Evolutionary conservation across 179 eudicot genomes (phyloP).

Genomic region (Dionaea muscipula): DNA sequence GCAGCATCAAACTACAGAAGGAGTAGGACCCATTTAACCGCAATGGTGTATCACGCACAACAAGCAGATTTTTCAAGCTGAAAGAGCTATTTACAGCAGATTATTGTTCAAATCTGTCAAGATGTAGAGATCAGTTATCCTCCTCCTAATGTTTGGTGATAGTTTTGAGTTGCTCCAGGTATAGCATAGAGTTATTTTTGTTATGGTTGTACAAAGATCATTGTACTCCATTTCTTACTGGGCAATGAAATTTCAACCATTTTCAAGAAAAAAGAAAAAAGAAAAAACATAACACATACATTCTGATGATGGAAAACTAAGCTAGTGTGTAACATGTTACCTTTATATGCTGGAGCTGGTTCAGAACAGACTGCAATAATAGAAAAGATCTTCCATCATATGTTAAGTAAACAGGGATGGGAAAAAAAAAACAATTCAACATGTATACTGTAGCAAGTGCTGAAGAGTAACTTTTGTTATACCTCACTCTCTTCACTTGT

Average conservation of each 20-base stretch:
- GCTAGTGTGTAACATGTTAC: conserved; percentile 19
- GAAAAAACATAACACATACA: neutral
- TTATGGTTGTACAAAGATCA: too few species aligned
- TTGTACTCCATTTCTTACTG: too few species aligned
- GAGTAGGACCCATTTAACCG: too few species aligned
- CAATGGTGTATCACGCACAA: too few species aligned
- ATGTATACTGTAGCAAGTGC: neutral
- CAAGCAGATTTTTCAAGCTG: too few species aligned
- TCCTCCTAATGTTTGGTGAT: too few species aligned
- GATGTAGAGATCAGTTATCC: too few species aligned
- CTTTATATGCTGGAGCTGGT: conserved; percentile 66
- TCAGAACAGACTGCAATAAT: conserved; percentile 50
- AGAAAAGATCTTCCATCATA: neutral
- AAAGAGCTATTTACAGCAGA: too few species aligned
- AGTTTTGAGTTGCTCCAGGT: too few species aligned
- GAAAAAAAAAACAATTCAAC: neutral
- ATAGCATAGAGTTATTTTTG: too few species aligned
- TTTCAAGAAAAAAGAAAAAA: neutral
- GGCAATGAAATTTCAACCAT: neutral
- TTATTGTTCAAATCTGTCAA: too few species aligned
- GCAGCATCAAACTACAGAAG: too few species aligned
- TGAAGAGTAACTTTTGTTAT: neutral
- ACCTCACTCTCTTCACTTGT: conserved; percentile 79
- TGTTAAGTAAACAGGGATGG: neutral
- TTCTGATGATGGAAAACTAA: neutral